Base-by-base conservation (phyloP, 73 alveolate genomes). In the Stentor roeselii region DNA sequence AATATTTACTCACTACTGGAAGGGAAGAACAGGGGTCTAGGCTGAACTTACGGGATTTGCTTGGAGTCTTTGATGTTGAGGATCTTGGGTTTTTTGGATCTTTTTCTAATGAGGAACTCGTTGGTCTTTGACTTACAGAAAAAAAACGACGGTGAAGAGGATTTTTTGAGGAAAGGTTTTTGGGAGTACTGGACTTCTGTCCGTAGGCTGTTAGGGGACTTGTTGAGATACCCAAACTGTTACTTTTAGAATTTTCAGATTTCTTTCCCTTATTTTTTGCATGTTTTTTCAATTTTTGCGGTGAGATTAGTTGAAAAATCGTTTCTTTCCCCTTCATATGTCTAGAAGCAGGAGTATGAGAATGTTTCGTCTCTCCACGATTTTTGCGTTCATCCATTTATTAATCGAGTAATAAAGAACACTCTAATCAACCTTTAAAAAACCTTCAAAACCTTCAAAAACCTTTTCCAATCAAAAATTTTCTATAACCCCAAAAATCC, bases 1-100 rank as follows among this genome's bases (percentile, higher is more conserved):
- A 87, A 87, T 83, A 87, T 60, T 87, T 83, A 38, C 59, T 36
- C 0, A 87, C 80, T 3, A 85, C 37, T 30, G 80, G 80, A 21
- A 11, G 50, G 14, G 41, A 32, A 50, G 6, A 50, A 11, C 30
- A 50, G 6, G 67, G 67, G 67, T 50, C 67, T 21, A 50, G 6
- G 21, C 30, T 11, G 21, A 50, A 50, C 67, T 50, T 50, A 6
- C 67, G 67, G 67, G 67, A 11, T 27, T 67, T 67, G 34, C 0
- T 30, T 58, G 27, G 15, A 31, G 74, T 21, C 2, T 21, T n/a
- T 21, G 74, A 58, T 0, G 74, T 21, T 31, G 35, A 21, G 15
- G 35, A 21, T 58, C 2, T 58, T 1, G 15, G 74, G 2, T 32
- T 2, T 67, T 67, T n/a, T 15, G 41, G n/a, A 0, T 67, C 41